These are phyloP conservation scores for Heracleum sosnowskyi DNA, from an alignment of 129 eudicot genomes.

Conservation along the genomic window DNA sequence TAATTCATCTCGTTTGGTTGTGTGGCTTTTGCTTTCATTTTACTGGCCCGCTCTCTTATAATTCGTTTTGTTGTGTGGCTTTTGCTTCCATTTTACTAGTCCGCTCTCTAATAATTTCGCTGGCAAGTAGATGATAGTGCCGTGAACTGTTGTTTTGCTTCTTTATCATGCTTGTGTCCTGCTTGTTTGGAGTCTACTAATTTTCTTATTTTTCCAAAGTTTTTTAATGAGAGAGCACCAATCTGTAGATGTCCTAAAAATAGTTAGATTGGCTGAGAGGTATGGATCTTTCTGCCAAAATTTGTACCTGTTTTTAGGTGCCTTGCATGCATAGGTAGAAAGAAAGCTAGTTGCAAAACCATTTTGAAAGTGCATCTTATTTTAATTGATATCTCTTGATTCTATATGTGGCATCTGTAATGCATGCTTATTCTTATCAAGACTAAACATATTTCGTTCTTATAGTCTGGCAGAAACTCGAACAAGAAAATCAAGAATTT, in stretches of 20 bases:
- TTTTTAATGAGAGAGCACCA: neutral
- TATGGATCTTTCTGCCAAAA: neutral
- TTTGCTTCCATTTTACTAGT: too few species aligned
- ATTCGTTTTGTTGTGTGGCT: too few species aligned
- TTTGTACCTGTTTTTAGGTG: neutral
- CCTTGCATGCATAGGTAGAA: neutral
- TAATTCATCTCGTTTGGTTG: too few species aligned
- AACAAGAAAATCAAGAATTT: conserved; percentile 78
- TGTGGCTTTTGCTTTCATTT: too few species aligned
- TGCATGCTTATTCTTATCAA: conserved; percentile 6
- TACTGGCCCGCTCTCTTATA: too few species aligned
- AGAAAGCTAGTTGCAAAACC: neutral
- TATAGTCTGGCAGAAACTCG: conserved; percentile 82
- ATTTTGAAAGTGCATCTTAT: neutral
- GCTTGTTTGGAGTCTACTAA: neutral
- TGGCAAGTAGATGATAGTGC: too few species aligned
- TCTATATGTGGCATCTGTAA: neutral
- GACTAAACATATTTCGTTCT: neutral
- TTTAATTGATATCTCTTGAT: neutral
- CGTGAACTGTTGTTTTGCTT: neutral
- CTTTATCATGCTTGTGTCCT: neutral
- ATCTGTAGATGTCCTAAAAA: neutral
- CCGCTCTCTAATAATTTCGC: too few species aligned
- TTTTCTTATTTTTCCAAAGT: neutral
- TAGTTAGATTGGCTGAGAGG: neutral